Conservation (phyloP, 148 eudicot genomes). For the Persicaria maculosa region DNA sequence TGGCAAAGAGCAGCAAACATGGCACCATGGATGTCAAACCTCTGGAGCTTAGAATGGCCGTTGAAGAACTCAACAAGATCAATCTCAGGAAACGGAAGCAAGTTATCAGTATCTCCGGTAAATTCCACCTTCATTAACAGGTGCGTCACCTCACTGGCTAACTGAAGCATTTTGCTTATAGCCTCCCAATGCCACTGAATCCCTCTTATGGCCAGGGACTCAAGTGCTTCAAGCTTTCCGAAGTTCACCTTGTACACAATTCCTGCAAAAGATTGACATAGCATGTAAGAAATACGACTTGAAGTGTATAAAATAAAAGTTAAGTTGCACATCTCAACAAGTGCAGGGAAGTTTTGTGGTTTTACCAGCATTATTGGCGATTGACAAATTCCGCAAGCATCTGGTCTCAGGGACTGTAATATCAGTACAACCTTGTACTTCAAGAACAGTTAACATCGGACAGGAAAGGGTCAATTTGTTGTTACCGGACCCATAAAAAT, state of each 20-base stretch:
- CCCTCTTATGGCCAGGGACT: constrained; percentile 62
- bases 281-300: background rate
- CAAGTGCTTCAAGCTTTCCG: constrained; percentile 70
- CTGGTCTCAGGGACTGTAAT: constrained; percentile 55
- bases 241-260: constrained; percentile 71
- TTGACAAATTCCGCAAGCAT: constrained; percentile 45
- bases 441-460: constrained; percentile 52
- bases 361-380: constrained; percentile 74
- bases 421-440: constrained; percentile 84
- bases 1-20: constrained; percentile 99
- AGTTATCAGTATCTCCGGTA: constrained; percentile 72
- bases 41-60: constrained; percentile 65
- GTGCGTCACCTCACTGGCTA: constrained; percentile 77
- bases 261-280: constrained; percentile 28
- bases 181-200: constrained; percentile 95
- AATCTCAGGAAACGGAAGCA: constrained; percentile 64
- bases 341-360: background rate
- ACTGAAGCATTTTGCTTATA: constrained; percentile 64
- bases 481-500: constrained; percentile 64
- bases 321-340: no score
- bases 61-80: constrained; percentile 86
- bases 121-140: constrained; percentile 91
- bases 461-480: constrained; percentile 47
- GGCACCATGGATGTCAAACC: constrained; percentile 87
- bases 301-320: background rate